Base-by-base conservation (phyloP, 202 grass and related monocot genomes). In the Eragrostis tef region DNA sequence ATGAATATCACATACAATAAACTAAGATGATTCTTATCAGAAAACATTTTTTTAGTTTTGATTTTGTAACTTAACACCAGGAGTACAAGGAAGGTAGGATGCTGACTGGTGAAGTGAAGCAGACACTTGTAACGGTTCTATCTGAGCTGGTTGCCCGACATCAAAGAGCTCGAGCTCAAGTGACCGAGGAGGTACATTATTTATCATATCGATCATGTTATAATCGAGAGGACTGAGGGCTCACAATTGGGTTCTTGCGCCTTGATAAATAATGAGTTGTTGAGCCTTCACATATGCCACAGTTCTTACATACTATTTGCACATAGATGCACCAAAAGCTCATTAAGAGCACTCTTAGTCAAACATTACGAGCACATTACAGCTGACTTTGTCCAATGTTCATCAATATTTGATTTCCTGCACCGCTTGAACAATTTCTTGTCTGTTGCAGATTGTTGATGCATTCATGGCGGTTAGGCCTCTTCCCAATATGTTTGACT, bases 101-200 rank as follows among this genome's bases (percentile, higher is more conserved):
- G 96, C 81, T 98, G 44, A 93, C 92, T 0, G 96, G 96, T 83
- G 92, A 98, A 69, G 90, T 95, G 24, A 98, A 98, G 75, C 79
- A 79, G 61, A 43, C 43, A 13, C 92, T 98, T 14, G 17, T 90
- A 53, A 16, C 48, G 11, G 83, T 95, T 48, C 74, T 98, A 61
- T 91, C 85, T 6, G 83, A 91, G 60, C 46, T 99, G 51, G 96
- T 99, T 71, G 87, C 81, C 71, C 87, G 90, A 47, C 96, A 99
- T 84, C 75, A 89, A 80, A 90, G 62, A 62, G 90, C 96, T 71
- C 79, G 93, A 45, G 80, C 88, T 49, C 67, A 56, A 79, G 93
- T 99, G 45, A 93, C 90, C 0, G 89, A 99, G 26, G 93, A 99
- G 90, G 92, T 95, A 89, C 12, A 39, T 76, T 24, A 64, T 50